A percentile compares a stretch with the other conserved stretches of the same genome.
These are phyloP conservation scores for Gelatoporia subvermispora DNA, from an alignment of 768 basidiomycete species.

Conservation along the genomic window DNA sequence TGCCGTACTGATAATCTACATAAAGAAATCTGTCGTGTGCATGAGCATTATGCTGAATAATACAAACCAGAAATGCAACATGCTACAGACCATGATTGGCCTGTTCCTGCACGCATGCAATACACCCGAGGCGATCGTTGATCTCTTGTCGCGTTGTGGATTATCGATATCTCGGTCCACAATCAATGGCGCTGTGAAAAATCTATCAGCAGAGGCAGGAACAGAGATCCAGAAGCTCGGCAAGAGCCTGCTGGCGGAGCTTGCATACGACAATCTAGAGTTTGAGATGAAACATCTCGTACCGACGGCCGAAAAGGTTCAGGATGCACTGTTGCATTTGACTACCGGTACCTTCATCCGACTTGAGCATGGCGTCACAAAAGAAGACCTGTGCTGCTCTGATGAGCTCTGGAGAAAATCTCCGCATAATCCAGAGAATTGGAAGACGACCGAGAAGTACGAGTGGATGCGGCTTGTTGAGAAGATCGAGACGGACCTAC, in stretches of 20 bases:
- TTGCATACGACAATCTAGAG: constrained; percentile 42
- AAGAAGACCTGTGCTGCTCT: constrained; percentile 27
- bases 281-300: constrained; percentile 27
- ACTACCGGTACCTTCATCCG: constrained; percentile 29
- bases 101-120: constrained; percentile 15
- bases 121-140: constrained; percentile 21
- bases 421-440: constrained; percentile 15
- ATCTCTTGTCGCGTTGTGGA: constrained; percentile 16
- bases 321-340: constrained; percentile 25
- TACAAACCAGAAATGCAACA: too few relatives aligned
- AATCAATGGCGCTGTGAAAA: constrained; percentile 14
- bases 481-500: neutral
- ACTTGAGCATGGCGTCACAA: constrained; percentile 15
- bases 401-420: constrained; percentile 29
- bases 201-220: constrained; percentile 10
- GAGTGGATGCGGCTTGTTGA: neutral
- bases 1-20: too few relatives aligned
- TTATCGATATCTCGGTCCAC: constrained; percentile 16
- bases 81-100: too few relatives aligned
- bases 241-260: constrained; percentile 18
- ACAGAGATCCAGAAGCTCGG: constrained; percentile 17
- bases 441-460: neutral
- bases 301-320: constrained; percentile 26
- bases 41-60: too few relatives aligned
- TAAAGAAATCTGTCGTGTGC: too few relatives aligned